Conservation (phyloP, 2,329 filamentous ascomycete genomes). For the Microcyclospora tardicrescens region DNA sequence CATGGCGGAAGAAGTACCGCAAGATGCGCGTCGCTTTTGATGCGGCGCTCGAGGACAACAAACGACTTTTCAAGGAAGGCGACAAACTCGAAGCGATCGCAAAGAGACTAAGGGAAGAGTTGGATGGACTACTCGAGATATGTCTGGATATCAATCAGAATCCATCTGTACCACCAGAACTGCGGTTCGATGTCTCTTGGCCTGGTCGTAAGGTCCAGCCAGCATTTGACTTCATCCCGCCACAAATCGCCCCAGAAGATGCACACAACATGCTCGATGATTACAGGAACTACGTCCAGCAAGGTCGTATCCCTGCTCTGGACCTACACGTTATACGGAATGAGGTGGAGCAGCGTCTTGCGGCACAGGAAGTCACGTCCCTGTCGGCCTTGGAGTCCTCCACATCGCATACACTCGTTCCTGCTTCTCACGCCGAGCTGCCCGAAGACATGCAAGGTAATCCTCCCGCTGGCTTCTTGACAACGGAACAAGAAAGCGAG, state of each 20-base stretch:
- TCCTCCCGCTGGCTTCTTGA: conserved; percentile 52
- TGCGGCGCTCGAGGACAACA: conserved; percentile 64
- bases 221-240: conserved; percentile 14
- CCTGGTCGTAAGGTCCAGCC: conserved; percentile 40
- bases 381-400: conserved; percentile 29
- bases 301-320: conserved; percentile 18
- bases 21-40: conserved; percentile 78
- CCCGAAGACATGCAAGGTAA: conserved; percentile 36
- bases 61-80: conserved; percentile 68
- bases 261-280: conserved; percentile 21
- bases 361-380: conserved; percentile 13
- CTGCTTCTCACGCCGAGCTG: conserved; percentile 9
- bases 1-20: conserved; percentile 68
- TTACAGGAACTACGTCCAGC: conserved; percentile 24
- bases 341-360: conserved; percentile 20
- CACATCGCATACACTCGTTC: conserved; percentile 25
- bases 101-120: conserved; percentile 75
- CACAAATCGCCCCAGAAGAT: conserved; percentile 18
- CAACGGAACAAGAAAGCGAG: conserved; percentile 58
- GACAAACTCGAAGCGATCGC: conserved; percentile 69
- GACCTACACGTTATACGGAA: conserved; percentile 20
- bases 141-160: conserved; percentile 82
- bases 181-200: conserved; percentile 50
- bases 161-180: conserved; percentile 26
- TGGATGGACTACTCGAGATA: conserved; percentile 81